Evolutionary conservation across 2,329 filamentous ascomycete species (phyloP).

Genomic region (Apiospora kogelbergensis): DNA sequence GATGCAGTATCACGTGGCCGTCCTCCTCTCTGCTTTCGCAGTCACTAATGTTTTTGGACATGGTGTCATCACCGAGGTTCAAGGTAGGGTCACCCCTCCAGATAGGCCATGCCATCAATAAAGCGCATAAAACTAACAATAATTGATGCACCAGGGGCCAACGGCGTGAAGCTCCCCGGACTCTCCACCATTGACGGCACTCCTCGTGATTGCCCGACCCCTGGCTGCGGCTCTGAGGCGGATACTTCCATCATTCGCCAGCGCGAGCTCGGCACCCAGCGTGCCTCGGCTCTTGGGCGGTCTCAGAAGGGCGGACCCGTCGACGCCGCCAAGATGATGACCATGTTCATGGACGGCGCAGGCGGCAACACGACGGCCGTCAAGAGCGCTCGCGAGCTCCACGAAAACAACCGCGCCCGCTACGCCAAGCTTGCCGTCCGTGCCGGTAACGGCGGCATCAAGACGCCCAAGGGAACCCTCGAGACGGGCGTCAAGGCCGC

Average conservation of each 20-base stretch:
- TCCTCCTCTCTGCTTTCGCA: slow-evolving; percentile 18
- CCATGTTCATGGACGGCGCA: slow-evolving; percentile 54
- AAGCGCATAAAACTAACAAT: background rate
- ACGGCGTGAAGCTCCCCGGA: slow-evolving; percentile 19
- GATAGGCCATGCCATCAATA: background rate
- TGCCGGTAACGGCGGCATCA: slow-evolving; percentile 22
- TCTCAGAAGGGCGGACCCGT: slow-evolving; percentile 58
- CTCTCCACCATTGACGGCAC: slow-evolving; percentile 57
- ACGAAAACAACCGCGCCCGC: slow-evolving; percentile 19
- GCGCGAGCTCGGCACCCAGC: slow-evolving; percentile 51
- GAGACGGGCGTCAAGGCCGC: slow-evolving; percentile 33
- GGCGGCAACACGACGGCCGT: slow-evolving; percentile 29
- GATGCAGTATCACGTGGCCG: slow-evolving; percentile 15
- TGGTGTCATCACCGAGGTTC: slow-evolving; percentile 18
- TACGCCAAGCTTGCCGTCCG: slow-evolving; percentile 28
- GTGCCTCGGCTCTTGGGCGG: slow-evolving; percentile 58
- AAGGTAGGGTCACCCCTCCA: background rate
- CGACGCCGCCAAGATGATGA: slow-evolving; percentile 52
- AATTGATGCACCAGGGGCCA: slow-evolving; percentile 9
- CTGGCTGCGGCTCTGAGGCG: slow-evolving; percentile 59
- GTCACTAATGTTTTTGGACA: slow-evolving; percentile 17
- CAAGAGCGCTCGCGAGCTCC: slow-evolving; percentile 18
- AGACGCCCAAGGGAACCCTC: slow-evolving; percentile 38
- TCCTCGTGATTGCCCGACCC: slow-evolving; percentile 61
- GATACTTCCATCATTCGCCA: slow-evolving; percentile 68